Base-by-base conservation (phyloP, 495 filamentous ascomycete species). In the Penicillium bovifimosum region DNA sequence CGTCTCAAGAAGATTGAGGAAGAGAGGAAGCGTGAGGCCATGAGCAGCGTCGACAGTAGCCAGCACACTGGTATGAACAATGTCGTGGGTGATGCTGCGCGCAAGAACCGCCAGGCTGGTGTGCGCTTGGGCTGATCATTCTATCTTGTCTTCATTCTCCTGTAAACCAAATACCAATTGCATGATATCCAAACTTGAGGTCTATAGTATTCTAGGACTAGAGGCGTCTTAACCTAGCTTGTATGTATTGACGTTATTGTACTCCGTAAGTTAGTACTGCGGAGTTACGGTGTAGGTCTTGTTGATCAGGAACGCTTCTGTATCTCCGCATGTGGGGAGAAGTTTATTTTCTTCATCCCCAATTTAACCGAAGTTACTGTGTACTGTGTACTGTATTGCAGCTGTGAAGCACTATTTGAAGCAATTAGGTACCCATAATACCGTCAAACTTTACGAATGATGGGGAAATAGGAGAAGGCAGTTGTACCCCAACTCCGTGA, bases 1-100 rank as follows among this genome's bases (percentile, higher is more conserved):
- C 76, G 81, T 47, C 71, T 98, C 43, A 96, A 96, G 83, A 95
- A 93, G 82, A 92, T 96, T 70, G 93, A 92, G 50, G 90, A 92
- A 58, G 91, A 96, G 75, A 92, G 91, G 80, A 86, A 86, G 65
- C 80, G 83, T 57, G 84, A 88, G 74, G 80, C 87, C 0, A 86
- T 88, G 78, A 90, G 86, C 61, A 78, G 85, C 40, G 68, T 96
- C 54, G 89, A 95, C 62, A 86, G 83, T 49, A 90, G 86, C 60
- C 85, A 88, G 67, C 84, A 84, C 53, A 86, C 85, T 24, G 90
- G 89, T 26, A 90, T 95, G 83, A 86, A 82, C 63, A 85, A 79
- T 54, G 91, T 88, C 11, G 83, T 86, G 63, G 87, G 84, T 9
- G 75, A 75, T 29, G 79, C 78, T 50, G 83, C 86, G 9, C 89